These are phyloP conservation scores for Vachellia collinsii DNA, from an alignment of 306 rosid species.

Conservation along the genomic window DNA sequence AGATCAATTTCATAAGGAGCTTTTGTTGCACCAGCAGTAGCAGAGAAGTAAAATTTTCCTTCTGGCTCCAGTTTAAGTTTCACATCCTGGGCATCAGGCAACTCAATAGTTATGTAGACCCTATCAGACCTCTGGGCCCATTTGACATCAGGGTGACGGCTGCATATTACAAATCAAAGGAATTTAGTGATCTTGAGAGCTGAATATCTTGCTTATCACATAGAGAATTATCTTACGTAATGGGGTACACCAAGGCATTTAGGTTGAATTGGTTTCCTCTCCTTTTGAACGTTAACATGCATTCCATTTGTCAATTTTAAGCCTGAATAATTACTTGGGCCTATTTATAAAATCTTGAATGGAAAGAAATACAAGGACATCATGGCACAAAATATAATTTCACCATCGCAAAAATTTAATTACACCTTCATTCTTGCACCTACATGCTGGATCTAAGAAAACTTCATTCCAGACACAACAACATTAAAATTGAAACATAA, in stretches of 20 bases:
- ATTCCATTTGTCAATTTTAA: neutral
- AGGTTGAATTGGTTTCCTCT: neutral
- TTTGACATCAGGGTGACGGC: constrained; percentile 75
- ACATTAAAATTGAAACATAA: neutral
- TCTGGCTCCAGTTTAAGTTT: constrained; percentile 72
- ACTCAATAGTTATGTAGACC: constrained; percentile 58
- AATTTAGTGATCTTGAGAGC: constrained; percentile 15
- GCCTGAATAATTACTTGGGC: neutral
- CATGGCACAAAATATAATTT: neutral
- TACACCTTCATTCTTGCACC: neutral
- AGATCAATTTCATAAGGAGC: constrained; percentile 62
- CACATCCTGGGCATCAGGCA: constrained; percentile 74
- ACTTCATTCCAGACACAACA: constrained; percentile 21
- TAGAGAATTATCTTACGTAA: neutral
- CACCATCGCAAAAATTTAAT: no score
- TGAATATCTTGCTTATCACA: neutral
- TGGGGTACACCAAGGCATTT: neutral
- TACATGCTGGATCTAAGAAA: constrained; percentile 5
- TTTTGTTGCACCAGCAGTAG: constrained; percentile 54
- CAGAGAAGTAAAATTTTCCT: constrained; percentile 70
- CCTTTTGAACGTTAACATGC: neutral
- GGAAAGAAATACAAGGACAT: neutral
- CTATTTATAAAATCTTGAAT: neutral
- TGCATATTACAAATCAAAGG: constrained; percentile 33
- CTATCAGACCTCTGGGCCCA: constrained; percentile 80